Evolutionary conservation across 73 alveolate species (phyloP), one percentile per base, ranked within the genome.

Genomic region (Paramecium caudatum): DNA sequence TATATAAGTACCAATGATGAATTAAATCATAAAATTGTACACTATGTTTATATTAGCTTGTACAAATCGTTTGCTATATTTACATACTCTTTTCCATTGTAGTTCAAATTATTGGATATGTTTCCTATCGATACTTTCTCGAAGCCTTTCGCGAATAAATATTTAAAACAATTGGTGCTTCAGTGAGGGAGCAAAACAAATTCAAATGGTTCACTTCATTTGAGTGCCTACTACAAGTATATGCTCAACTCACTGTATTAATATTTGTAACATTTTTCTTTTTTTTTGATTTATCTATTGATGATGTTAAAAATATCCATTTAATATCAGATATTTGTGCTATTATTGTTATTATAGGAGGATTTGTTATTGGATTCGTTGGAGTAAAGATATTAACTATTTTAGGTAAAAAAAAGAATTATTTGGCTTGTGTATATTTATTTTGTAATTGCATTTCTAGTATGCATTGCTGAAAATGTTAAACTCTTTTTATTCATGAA

Each of bases 261-360:
- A 65, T 65, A 4, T 65, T 65, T 33, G 49, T 65, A 2, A 65
- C 83, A 5, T 65, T 65, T 15, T 65, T 65, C 25, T 65, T 65
- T 36, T 65, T 65, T 36, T 30, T 65, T 65, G 83, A 65, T 15
- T 32, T 43, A 12, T 33, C 47, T 25, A 13, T 33, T 32, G 49
- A 65, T 30, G 27, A 65, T 3, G 2, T 32, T n/a, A 30, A 10
- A 33, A 25, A 10, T 15, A n/a, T 33, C 17, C 50, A 65, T 15
- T 17, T 65, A 17, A 33, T 33, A 32, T n/a, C 49, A 3, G 83
- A 65, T 33, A 65, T 65, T 0, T 13, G 36, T 65, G 47, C 49
- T 1, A 65, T 65, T 25, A 16, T 65, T 12, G 48, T 65, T n/a
- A 65, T 65, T 0, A 65, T 65, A 3, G 10, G 5, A 9, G 47